A percentile compares a stretch with the other conserved stretches of the same genome.
These are phyloP conservation scores for Exophiala bonariae DNA, from an alignment of 2,329 filamentous ascomycete species.

Conservation along the genomic window DNA sequence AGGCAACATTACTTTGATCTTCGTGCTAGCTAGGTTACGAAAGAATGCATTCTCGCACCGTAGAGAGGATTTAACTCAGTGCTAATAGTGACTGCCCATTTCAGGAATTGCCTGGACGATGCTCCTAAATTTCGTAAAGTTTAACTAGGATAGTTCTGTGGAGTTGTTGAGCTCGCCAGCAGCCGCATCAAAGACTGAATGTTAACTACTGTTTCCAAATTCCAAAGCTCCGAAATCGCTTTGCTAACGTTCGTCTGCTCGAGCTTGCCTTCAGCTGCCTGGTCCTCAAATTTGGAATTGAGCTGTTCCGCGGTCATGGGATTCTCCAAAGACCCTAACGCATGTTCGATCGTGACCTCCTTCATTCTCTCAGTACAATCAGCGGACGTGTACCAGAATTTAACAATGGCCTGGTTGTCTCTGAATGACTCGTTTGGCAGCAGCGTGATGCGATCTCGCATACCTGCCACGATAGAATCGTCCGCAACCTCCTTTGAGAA, in stretches of 20 bases:
- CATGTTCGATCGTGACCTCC: slow-evolving; percentile 1
- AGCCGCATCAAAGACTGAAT: slow-evolving; percentile 4
- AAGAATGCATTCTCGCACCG: no score
- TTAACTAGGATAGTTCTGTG: no score
- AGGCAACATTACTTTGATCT: no score
- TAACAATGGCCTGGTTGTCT: background rate
- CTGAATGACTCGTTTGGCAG: background rate
- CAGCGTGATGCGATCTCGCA: background rate
- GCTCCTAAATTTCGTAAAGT: no score
- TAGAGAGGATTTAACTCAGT: no score
- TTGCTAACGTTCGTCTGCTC: background rate
- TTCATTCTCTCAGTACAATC: background rate
- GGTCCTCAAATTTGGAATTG: slow-evolving; percentile 1
- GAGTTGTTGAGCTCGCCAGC: no score
- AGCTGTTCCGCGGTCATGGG: slow-evolving; percentile 5
- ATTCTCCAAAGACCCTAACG: slow-evolving; percentile 1
- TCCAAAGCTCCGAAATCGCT: background rate
- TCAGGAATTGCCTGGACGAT: no score
- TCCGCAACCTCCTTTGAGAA: slow-evolving; percentile 5
- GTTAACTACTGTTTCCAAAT: background rate
- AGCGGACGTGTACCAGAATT: slow-evolving; percentile 1
- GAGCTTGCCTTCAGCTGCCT: slow-evolving; percentile 1
- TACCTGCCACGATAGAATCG: background rate
- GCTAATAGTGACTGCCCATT: no score
- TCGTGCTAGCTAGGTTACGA: no score